These are phyloP conservation scores for Picochlorum sp. DNA, from an alignment of 139 green algal genomes.

Conservation along the genomic window DNA sequence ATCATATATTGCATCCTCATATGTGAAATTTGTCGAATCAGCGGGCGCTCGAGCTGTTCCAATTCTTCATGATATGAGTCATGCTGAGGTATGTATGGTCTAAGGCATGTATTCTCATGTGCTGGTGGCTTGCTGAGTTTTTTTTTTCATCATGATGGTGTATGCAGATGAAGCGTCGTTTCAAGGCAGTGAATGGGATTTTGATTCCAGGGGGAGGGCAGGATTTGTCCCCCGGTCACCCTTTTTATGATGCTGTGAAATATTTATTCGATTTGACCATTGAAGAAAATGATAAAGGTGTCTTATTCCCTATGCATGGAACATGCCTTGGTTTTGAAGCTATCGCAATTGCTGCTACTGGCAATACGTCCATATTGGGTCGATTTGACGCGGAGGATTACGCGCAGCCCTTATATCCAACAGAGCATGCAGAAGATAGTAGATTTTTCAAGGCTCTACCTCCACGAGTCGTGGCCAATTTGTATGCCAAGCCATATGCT, in stretches of 20 bases:
- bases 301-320: conserved; percentile 72
- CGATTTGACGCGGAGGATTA: conserved; percentile 59
- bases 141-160: neutral
- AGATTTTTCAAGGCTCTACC: conserved; percentile 47
- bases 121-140: neutral
- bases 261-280: conserved; percentile 52
- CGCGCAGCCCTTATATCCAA: conserved; percentile 54
- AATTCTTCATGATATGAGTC: conserved; percentile 63
- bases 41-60: conserved; percentile 63
- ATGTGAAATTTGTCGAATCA: conserved; percentile 69
- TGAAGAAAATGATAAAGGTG: conserved; percentile 62
- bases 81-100: conserved; percentile 30
- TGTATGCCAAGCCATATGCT: conserved; percentile 57
- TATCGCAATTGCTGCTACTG: conserved; percentile 42
- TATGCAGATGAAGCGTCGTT: conserved; percentile 11
- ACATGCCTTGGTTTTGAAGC: conserved; percentile 76
- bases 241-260: conserved; percentile 61
- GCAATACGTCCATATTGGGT: conserved; percentile 48
- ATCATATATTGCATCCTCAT: conserved; percentile 74
- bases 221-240: conserved; percentile 46
- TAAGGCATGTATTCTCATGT: neutral
- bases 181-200: conserved; percentile 57
- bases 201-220: conserved; percentile 66
- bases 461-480: conserved; percentile 39
- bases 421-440: conserved; percentile 22